phyloP scores from a whole-genome alignment of 2,329 filamentous ascomycete genomes.

The Xenoacremonium recifei region DNA sequence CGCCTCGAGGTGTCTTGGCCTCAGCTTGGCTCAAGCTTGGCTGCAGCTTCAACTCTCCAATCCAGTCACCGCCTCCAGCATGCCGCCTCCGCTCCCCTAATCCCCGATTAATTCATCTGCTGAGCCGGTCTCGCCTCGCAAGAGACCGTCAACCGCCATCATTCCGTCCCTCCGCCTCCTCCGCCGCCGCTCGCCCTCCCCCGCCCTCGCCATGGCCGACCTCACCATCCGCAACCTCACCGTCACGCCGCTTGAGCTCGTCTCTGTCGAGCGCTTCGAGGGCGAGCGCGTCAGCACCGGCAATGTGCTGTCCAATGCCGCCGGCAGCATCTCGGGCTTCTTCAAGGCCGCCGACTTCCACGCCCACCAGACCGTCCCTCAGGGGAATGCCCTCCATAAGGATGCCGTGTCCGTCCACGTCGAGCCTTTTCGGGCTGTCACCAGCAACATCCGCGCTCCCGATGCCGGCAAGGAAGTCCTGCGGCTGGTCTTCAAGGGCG shows the following conservation, averaged over 20 bases:
- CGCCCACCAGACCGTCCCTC: slow-evolving; percentile 35
- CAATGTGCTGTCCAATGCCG: slow-evolving; percentile 45
- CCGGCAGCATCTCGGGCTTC: slow-evolving; percentile 41
- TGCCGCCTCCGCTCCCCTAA: no score
- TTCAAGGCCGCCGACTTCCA: slow-evolving; percentile 40
- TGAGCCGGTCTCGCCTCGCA: no score
- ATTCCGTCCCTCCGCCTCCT: neutral
- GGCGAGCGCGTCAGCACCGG: slow-evolving; percentile 41
- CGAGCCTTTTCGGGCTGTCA: slow-evolving; percentile 64
- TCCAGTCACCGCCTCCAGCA: no score
- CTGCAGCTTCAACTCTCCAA: no score
- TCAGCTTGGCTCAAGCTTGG: no score
- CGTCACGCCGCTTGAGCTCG: slow-evolving; percentile 68
- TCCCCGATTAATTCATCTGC: no score
- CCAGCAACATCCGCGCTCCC: slow-evolving; percentile 55
- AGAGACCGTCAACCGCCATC: no score
- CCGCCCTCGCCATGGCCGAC: slow-evolving; percentile 39
- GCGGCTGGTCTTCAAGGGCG: slow-evolving; percentile 68
- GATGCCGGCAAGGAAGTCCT: slow-evolving; percentile 64
- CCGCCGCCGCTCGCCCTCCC: neutral
- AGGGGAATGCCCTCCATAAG: slow-evolving; percentile 59
- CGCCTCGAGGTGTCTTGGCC: no score
- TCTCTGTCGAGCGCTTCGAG: slow-evolving; percentile 71
- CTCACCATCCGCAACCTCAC: slow-evolving; percentile 84
- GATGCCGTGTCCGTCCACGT: slow-evolving; percentile 63